Evolutionary conservation across 768 basidiomycete genomes (phyloP), one percentile per base, ranked within the genome.

Genomic region (Ramaria sp.): DNA sequence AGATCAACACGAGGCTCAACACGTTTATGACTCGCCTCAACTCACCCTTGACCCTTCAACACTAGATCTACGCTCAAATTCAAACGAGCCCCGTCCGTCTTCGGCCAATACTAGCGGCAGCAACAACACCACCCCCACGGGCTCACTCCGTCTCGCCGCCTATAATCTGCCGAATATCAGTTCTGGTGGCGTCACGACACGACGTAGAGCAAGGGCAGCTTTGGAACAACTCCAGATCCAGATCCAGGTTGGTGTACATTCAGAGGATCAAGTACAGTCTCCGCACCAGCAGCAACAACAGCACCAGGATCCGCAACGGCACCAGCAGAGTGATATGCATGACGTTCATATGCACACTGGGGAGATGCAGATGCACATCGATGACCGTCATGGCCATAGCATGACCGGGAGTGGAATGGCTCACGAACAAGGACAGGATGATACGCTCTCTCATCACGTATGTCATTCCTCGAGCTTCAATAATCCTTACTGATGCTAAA

Each of bases 1-100:
- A 30, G 54, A 55, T 45, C 54, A 55, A 4, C 54, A 57, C 47
- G 55, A 57, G 55, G 55, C 47, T 3, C 46, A 34, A 49, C 55
- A 57, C 55, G 55, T 57, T 57, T 57, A 57, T 50, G 45, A 57
- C 55, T 57, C 55, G 43, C 55, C 55, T 20, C 54, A 43, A 42
- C 55, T 57, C 47, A 50, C 55, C 55, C 55, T 57, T 34, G 55
- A 57, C 55, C 55, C 55, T 49, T 57, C 55, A 5, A 57, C 55
- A 30, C 55, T 57, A 30, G 55, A 57, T 57, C 24, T 57, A 38
- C 55, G 55, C 22, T 49, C 55, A 50, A 57, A 47, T 48, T 42
- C 55, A 22, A 48, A 38, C 55, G 46, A 57, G 20, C 31, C 34
- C 42, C 30, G 33, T 38, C 20, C 46, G 31, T 46, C 54, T 46